A percentile compares a stretch with the other conserved stretches of the same genome.
phyloP scores from a whole-genome alignment of 345 rosid genomes.

The thale cress (Arabidopsis thaliana) region TAIR10.1 NC_003075.7:540501-541000 shows the following conservation, averaged over 20 bases:
- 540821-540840: constrained; percentile 52
- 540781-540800: constrained; percentile 50
- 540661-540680: constrained; percentile 54
- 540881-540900: constrained; percentile 23
- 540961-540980: constrained; percentile 3
- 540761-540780: constrained; percentile 45
- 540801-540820: constrained; percentile 46
- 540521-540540: constrained; percentile 50
- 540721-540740: constrained; percentile 48
- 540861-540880: constrained; percentile 53
- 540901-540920: constrained; percentile 21
- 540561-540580: constrained; percentile 53
- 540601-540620: constrained; percentile 52
- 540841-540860: constrained; percentile 58
- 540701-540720: constrained; percentile 43
- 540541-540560: constrained; percentile 45
- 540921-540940: constrained; percentile 8
- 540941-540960: constrained; percentile 14
- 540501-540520: constrained; percentile 80
- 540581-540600: constrained; percentile 46
- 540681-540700: constrained; percentile 43
- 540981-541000: constrained; percentile 33
- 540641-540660: constrained; percentile 38
- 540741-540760: constrained; percentile 48
- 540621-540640: constrained; percentile 44